Percentiles rank a stretch among this genome's conserved stretches.
phyloP scores from a whole-genome alignment of 208 protist species.

The Wallacemonas collosoma region DNA sequence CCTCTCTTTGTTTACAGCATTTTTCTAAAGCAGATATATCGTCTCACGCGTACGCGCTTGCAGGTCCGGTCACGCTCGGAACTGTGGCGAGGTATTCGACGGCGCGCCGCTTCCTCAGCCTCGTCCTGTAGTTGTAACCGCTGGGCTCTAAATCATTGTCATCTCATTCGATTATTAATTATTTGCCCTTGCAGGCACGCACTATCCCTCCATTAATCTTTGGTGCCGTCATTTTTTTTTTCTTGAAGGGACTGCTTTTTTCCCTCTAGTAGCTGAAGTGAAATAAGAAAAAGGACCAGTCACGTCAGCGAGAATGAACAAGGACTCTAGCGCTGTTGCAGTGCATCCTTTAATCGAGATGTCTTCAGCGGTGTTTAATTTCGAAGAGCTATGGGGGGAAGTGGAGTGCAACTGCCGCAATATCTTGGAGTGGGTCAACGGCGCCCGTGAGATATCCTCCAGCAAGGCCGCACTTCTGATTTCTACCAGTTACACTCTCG shows the following conservation, averaged over 20 bases:
- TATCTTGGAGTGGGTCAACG: constrained; percentile 36
- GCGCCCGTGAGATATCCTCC: background rate
- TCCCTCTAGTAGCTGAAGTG: background rate
- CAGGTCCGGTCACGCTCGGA: too few species aligned
- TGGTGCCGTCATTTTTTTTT: constrained; percentile 5
- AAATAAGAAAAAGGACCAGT: background rate
- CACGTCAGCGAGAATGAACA: too few species aligned
- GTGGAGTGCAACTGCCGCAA: constrained; percentile 29
- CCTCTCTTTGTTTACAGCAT: too few species aligned
- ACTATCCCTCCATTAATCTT: too few species aligned
- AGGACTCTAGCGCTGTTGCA: background rate
- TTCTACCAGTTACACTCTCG: constrained; percentile 28
- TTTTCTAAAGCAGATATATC: too few species aligned
- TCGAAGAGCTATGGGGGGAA: constrained; percentile 35
- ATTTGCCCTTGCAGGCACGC: too few species aligned
- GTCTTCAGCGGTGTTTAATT: constrained; percentile 33
- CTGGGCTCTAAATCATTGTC: too few species aligned
- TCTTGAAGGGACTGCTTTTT: background rate
- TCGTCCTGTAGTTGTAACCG: too few species aligned
- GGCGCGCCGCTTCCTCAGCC: too few species aligned
- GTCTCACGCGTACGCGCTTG: too few species aligned
- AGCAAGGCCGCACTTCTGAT: background rate
- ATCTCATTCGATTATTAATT: too few species aligned
- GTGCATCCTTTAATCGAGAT: background rate
- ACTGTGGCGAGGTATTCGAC: too few species aligned